These are phyloP conservation scores for Dorcoceras hygrometricum DNA, from an alignment of 257 asterid genomes.

Conservation along the genomic window DNA sequence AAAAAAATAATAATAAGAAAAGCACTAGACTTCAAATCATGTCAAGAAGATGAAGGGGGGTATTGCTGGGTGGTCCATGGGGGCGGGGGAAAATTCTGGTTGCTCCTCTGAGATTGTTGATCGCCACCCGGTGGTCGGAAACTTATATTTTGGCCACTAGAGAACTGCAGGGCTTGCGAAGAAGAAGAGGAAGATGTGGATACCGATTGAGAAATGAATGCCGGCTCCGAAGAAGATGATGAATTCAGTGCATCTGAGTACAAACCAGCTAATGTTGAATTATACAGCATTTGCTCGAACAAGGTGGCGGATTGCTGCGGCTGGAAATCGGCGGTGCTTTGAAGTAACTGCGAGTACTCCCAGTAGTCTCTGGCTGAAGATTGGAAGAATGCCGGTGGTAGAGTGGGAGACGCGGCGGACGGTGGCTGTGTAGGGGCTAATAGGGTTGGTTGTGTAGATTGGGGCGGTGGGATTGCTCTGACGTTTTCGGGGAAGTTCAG, in stretches of 20 bases:
- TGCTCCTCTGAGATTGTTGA: slow-evolving; percentile 29
- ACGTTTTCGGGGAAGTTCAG: slow-evolving; percentile 85
- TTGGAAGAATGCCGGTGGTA: slow-evolving; percentile 23
- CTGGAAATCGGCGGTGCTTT: slow-evolving; percentile 37
- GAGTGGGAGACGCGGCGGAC: neutral
- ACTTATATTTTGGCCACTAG: slow-evolving; percentile 47
- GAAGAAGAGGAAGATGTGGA: slow-evolving; percentile 16
- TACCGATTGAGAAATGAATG: neutral
- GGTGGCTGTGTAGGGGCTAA: slow-evolving; percentile 22
- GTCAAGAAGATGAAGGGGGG: slow-evolving; percentile 63
- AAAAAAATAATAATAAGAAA: neutral
- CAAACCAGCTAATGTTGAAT: slow-evolving; percentile 45
- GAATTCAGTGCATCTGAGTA: slow-evolving; percentile 38
- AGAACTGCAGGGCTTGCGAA: slow-evolving; percentile 43
- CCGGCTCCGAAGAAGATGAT: slow-evolving; percentile 25
- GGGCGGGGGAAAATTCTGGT: slow-evolving; percentile 33
- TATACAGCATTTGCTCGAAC: slow-evolving; percentile 50
- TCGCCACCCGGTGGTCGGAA: slow-evolving; percentile 37
- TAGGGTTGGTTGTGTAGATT: slow-evolving; percentile 27
- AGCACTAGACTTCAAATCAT: neutral
- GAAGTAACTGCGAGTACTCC: slow-evolving; percentile 69
- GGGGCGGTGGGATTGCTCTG: slow-evolving; percentile 39
- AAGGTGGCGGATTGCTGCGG: slow-evolving; percentile 33
- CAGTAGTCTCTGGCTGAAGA: slow-evolving; percentile 50
- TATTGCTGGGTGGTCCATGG: slow-evolving; percentile 53